Evolutionary conservation across 73 alveolate species (phyloP).

Genomic region (Paraurostyla sp.): DNA sequence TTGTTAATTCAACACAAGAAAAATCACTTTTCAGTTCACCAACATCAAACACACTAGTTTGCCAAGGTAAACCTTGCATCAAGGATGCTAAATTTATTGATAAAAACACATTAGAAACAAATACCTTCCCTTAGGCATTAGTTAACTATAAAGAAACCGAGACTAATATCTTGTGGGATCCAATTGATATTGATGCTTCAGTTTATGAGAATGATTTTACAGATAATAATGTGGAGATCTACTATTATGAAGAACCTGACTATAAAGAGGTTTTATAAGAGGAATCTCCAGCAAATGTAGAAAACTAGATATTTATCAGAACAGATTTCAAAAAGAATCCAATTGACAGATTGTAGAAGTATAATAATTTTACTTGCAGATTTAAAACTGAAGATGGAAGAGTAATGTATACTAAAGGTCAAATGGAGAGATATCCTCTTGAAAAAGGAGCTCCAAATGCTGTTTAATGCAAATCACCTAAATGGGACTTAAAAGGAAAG

Average conservation of each 20-base stretch:
- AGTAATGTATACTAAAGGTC: slow-evolving; percentile 66
- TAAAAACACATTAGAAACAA: slow-evolving; percentile 74
- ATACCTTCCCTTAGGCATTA: slow-evolving; percentile 78
- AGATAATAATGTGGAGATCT: slow-evolving; percentile 79
- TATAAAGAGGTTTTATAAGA: slow-evolving; percentile 33
- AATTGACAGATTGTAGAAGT: slow-evolving; percentile 16
- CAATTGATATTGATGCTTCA: slow-evolving; percentile 91
- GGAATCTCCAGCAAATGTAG: slow-evolving; percentile 74
- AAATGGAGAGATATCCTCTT: slow-evolving; percentile 84
- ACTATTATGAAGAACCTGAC: slow-evolving; percentile 90
- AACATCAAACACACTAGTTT: slow-evolving; percentile 65
- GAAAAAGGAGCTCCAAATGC: slow-evolving; percentile 81
- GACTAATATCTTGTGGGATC: slow-evolving; percentile 77
- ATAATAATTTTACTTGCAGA: slow-evolving; percentile 70
- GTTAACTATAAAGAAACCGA: slow-evolving; percentile 76
- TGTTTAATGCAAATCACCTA: slow-evolving; percentile 84
- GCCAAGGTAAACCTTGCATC: slow-evolving; percentile 80
- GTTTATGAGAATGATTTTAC: slow-evolving; percentile 90
- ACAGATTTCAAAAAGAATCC: slow-evolving; percentile 74
- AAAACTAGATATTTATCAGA: slow-evolving; percentile 45
- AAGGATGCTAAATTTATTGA: slow-evolving; percentile 82
- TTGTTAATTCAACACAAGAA: slow-evolving; percentile 85
- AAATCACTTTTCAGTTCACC: slow-evolving; percentile 79
- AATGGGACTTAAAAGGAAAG: slow-evolving; percentile 72
- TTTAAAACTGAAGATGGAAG: slow-evolving; percentile 49